Evolutionary conservation across 805 yeast species (phyloP).

Genomic region (Dipodascus albidus): DNA sequence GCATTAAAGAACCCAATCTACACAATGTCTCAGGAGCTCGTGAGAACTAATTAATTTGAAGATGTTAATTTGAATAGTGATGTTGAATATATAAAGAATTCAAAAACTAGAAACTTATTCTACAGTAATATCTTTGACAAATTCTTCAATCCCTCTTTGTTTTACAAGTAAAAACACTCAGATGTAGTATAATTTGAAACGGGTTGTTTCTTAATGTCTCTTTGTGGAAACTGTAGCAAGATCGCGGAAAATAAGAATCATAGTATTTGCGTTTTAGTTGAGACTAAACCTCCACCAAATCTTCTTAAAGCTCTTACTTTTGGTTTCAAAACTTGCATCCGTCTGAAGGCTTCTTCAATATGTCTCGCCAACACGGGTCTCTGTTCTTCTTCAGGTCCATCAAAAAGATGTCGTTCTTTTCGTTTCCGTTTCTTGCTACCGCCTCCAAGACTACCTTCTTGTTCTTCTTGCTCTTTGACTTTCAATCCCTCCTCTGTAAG

Average conservation of each 20-base stretch:
- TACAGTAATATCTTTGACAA: too few relatives aligned
- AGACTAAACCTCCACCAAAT: constrained; percentile 58
- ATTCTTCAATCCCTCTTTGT: too few relatives aligned
- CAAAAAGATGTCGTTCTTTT: constrained; percentile 49
- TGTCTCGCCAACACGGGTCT: constrained; percentile 71
- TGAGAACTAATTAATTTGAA: too few relatives aligned
- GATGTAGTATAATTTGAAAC: neutral
- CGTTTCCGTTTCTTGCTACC: constrained; percentile 33
- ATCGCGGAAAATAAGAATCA: constrained; percentile 10
- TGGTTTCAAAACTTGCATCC: constrained; percentile 48
- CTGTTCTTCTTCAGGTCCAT: constrained; percentile 77
- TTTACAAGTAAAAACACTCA: too few relatives aligned
- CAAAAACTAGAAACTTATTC: too few relatives aligned
- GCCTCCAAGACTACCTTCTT: constrained; percentile 27
- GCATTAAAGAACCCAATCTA: neutral
- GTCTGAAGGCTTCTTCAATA: constrained; percentile 81
- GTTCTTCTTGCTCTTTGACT: constrained; percentile 59
- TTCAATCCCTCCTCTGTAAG: constrained; percentile 84
- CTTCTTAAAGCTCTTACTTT: constrained; percentile 55
- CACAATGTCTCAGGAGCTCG: too few relatives aligned
- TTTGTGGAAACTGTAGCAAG: too few relatives aligned
- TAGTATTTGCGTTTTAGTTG: constrained; percentile 41
- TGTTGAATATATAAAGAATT: too few relatives aligned
- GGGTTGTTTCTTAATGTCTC: neutral
- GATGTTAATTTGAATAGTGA: too few relatives aligned